These are phyloP conservation scores for Mayamaea pseudoterrestris DNA, from an alignment of 108 stramenopile genomes.

Conservation along the genomic window DNA sequence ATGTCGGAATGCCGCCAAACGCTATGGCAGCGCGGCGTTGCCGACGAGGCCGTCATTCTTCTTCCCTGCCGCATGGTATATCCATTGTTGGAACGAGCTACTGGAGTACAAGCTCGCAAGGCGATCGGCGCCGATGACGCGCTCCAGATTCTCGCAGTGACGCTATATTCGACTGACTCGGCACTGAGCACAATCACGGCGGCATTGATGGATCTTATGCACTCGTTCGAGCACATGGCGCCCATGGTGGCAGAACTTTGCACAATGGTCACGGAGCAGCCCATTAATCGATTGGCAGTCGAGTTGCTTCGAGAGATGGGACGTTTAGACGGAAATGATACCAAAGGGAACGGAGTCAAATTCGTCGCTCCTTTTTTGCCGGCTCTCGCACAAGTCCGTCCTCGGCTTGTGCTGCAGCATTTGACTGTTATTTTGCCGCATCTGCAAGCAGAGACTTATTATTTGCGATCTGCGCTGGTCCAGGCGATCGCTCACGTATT, in stretches of 20 bases:
- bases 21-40: constrained; percentile 75
- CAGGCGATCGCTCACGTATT: constrained; percentile 56
- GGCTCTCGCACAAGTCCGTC: constrained; percentile 45
- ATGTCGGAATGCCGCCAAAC: constrained; percentile 38
- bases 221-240: constrained; percentile 78
- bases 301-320: constrained; percentile 70
- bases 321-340: constrained; percentile 37
- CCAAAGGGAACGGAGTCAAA: constrained; percentile 66
- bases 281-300: constrained; percentile 35
- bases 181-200: constrained; percentile 56
- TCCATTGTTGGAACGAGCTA: constrained; percentile 66
- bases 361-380: constrained; percentile 68
- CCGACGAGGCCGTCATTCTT: constrained; percentile 56
- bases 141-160: constrained; percentile 50
- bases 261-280: constrained; percentile 28
- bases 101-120: constrained; percentile 48
- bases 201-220: constrained; percentile 74
- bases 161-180: constrained; percentile 33
- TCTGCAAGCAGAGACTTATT: constrained; percentile 63
- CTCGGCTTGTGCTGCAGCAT: constrained; percentile 48
- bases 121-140: constrained; percentile 51
- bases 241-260: constrained; percentile 64
- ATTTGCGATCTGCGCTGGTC: constrained; percentile 67
- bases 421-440: constrained; percentile 57
- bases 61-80: constrained; percentile 78